Conservation (phyloP, 2,329 filamentous ascomycete genomes). For the Penicillium polonicum region DNA sequence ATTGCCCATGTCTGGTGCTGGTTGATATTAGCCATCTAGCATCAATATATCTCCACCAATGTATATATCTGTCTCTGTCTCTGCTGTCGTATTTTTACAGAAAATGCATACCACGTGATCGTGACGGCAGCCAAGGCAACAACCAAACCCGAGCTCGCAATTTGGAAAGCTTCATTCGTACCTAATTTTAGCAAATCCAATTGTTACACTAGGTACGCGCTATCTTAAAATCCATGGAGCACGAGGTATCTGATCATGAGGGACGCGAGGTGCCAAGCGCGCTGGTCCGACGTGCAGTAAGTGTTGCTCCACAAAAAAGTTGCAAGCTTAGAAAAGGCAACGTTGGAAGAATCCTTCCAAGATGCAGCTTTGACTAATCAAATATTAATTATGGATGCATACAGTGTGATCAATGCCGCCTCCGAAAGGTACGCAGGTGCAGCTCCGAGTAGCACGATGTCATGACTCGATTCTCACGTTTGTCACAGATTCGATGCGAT, state of each 20-base stretch:
- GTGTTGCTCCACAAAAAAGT: conserved; percentile 16
- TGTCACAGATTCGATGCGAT: conserved; percentile 42
- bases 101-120: conserved; percentile 9
- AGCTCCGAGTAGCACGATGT: background rate
- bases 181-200: background rate
- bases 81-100: background rate
- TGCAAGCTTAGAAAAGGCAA: background rate
- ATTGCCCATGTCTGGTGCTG: background rate
- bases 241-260: conserved; percentile 32
- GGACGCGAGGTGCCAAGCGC: conserved; percentile 19
- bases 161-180: background rate
- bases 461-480: background rate
- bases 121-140: background rate
- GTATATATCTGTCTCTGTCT: no score
- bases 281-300: conserved; percentile 31
- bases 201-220: background rate
- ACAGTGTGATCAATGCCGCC: conserved; percentile 38
- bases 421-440: conserved; percentile 30
- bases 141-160: background rate
- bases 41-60: background rate
- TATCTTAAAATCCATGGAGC: conserved; percentile 25
- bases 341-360: background rate
- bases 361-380: background rate
- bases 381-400: conserved; percentile 1
- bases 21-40: background rate